Conservation (phyloP, 306 rosid genomes). For the Vigna hirtella region DNA sequence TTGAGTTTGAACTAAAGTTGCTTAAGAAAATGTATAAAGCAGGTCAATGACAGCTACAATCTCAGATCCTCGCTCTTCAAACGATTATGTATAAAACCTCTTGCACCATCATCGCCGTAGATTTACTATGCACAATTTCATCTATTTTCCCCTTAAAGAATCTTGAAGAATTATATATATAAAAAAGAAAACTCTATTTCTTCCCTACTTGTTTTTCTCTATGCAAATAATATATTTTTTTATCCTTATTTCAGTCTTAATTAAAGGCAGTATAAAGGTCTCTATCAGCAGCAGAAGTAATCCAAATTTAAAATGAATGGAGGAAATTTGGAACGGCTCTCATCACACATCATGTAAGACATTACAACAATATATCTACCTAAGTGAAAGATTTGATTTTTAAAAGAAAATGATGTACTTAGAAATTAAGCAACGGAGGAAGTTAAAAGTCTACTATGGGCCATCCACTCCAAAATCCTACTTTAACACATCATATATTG, state of each 20-base stretch:
- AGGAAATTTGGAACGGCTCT: too few relatives aligned
- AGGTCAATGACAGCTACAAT: constrained; percentile 39
- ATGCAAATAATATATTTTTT: too few relatives aligned
- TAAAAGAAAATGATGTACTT: constrained; percentile 26
- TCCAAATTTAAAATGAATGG: too few relatives aligned
- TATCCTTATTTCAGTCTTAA: too few relatives aligned
- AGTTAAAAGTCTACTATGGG: constrained; percentile 20
- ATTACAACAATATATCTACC: neutral
- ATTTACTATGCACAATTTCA: neutral
- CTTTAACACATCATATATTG: constrained; percentile 11
- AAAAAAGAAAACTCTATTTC: too few relatives aligned
- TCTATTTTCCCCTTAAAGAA: neutral
- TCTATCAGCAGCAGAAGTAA: too few relatives aligned
- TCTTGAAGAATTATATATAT: too few relatives aligned
- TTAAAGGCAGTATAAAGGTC: too few relatives aligned
- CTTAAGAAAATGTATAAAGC: constrained; percentile 36
- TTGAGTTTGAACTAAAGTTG: constrained; percentile 15
- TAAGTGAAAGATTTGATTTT: neutral
- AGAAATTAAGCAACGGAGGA: constrained; percentile 33
- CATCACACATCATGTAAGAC: neutral
- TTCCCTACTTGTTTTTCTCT: too few relatives aligned
- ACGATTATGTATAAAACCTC: neutral
- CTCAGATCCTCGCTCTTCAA: neutral
- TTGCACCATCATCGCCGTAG: neutral
- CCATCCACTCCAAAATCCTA: neutral